Base-by-base conservation (phyloP, 2,329 filamentous ascomycete species). In the Penicillium sp. region DNA sequence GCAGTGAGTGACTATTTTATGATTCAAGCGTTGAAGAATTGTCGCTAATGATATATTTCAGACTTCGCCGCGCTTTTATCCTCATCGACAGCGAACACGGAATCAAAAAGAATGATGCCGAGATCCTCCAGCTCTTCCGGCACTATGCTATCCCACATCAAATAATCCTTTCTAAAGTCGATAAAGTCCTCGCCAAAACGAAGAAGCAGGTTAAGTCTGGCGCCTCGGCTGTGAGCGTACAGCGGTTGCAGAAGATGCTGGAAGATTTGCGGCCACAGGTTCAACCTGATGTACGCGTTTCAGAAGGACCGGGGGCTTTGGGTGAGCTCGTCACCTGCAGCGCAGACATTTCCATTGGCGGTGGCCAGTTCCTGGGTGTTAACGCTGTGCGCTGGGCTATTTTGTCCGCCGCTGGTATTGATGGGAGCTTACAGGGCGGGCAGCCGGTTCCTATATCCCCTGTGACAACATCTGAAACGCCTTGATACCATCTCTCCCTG, bases 91-190 rank as follows among this genome's bases (percentile, higher is more conserved):
- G 84, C 2, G 72, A 81, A 26, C 86, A 88, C 66, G 87, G 88
- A 2, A 68, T 89, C 45, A 90, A 89, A 69, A 68, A 74, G n/a
- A 81, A 75, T 3, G 88, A 91, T 67, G 62, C 78, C 29, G 75
- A 82, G 39, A 75, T 90, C 21, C 74, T 91, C 8, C 73, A 77
- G 5, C 71, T 85, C 23, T 78, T 91, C 48, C 77, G 82, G 16
- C 63, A 80, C 46, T 76, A 80, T n/a, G 81, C 81, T 1, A 81
- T 90, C 16, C 78, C 84, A 0, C 85, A 87, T 68, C 87, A 90
- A 69, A 75, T 91, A 16, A 76, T 91, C 16, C 68, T 90, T n/a
- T 84, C 82, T 7, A 91, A 91, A 69, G 80, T 83, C 7, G 88
- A 91, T 67, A 82, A 82, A 58, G 59, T 87, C 14, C 64, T 87